These are phyloP conservation scores for Beauveria pseudobassiana DNA, from an alignment of 2,329 filamentous ascomycete species.

Conservation along the genomic window DNA sequence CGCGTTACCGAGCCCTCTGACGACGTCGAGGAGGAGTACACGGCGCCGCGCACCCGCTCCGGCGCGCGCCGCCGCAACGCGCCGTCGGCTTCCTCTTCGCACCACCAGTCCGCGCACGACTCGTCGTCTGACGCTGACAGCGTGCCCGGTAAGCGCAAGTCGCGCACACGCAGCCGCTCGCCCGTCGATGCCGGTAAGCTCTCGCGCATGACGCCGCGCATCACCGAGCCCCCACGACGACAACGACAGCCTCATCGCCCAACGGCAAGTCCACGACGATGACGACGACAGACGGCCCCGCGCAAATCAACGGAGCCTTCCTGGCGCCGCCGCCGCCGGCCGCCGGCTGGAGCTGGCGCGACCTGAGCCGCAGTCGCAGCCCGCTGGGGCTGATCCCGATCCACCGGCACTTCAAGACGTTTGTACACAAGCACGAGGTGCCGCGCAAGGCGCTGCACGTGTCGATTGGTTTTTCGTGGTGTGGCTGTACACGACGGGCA, in stretches of 20 bases:
- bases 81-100: slow-evolving; percentile 42
- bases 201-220: slow-evolving; percentile 42
- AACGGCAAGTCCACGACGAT: slow-evolving; percentile 18
- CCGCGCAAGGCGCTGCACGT: slow-evolving; percentile 90
- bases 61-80: slow-evolving; percentile 50
- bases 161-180: slow-evolving; percentile 65
- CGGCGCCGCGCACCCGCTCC: slow-evolving; percentile 70
- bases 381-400: slow-evolving; percentile 92
- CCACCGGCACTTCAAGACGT: slow-evolving; percentile 81
- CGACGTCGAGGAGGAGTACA: slow-evolving; percentile 48
- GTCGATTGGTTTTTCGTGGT: slow-evolving; percentile 93
- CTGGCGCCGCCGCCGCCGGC: slow-evolving; percentile 57
- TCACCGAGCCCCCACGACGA: slow-evolving; percentile 20
- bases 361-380: slow-evolving; percentile 84
- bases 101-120: slow-evolving; percentile 48
- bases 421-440: slow-evolving; percentile 95
- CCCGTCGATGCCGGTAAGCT: slow-evolving; percentile 49
- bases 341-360: slow-evolving; percentile 67
- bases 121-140: slow-evolving; percentile 31
- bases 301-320: slow-evolving; percentile 54
- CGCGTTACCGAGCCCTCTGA: slow-evolving; percentile 22
- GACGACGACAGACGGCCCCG: slow-evolving; percentile 20
- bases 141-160: slow-evolving; percentile 46
- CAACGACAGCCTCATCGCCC: not conserved
- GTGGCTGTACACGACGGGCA: slow-evolving; percentile 73